A percentile compares a stretch with the other conserved stretches of the same genome.
Evolutionary conservation across 495 filamentous ascomycete species (phyloP).

Genomic region (Trichoderma gamsii): DNA sequence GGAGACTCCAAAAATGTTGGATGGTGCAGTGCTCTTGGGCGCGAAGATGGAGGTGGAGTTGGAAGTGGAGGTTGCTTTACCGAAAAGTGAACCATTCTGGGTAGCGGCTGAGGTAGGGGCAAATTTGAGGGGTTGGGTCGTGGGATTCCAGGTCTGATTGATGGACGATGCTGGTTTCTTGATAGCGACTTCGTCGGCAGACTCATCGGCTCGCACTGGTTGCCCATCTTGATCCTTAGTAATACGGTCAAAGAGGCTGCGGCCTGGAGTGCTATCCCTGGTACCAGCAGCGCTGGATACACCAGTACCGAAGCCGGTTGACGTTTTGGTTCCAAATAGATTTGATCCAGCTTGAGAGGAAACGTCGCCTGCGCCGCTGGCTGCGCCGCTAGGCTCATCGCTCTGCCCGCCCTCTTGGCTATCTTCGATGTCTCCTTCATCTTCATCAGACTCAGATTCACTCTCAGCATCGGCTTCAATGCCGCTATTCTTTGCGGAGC

Average conservation of each 20-base stretch:
- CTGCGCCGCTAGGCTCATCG: constrained; percentile 28
- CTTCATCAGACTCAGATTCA: constrained; percentile 38
- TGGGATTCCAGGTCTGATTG: constrained; percentile 45
- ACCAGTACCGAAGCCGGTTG: constrained; percentile 17
- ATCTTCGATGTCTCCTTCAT: constrained; percentile 39
- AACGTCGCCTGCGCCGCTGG: constrained; percentile 31
- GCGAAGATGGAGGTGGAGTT: constrained; percentile 12
- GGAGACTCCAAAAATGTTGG: constrained; percentile 6
- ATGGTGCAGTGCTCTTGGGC: constrained; percentile 11
- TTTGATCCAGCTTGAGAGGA: constrained; percentile 27
- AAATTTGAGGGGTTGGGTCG: constrained; percentile 35
- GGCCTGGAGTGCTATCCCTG: constrained; percentile 33
- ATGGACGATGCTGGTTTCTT: constrained; percentile 25
- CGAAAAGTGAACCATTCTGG: not conserved
- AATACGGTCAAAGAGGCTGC: constrained; percentile 56
- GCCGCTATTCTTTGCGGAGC: constrained; percentile 38
- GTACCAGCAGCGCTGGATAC: constrained; percentile 25
- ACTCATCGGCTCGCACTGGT: constrained; percentile 31
- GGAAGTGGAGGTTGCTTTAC: not conserved
- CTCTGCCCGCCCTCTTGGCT: constrained; percentile 30
- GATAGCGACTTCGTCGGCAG: constrained; percentile 23
- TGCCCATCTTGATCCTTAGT: constrained; percentile 43
- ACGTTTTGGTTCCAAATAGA: constrained; percentile 23
- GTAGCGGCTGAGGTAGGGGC: constrained; percentile 12
- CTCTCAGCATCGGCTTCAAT: constrained; percentile 42